A percentile compares a stretch with the other conserved stretches of the same genome.
phyloP scores from a whole-genome alignment of 1,139 yeast species.

The Arxiozyma slooffiae region DNA sequence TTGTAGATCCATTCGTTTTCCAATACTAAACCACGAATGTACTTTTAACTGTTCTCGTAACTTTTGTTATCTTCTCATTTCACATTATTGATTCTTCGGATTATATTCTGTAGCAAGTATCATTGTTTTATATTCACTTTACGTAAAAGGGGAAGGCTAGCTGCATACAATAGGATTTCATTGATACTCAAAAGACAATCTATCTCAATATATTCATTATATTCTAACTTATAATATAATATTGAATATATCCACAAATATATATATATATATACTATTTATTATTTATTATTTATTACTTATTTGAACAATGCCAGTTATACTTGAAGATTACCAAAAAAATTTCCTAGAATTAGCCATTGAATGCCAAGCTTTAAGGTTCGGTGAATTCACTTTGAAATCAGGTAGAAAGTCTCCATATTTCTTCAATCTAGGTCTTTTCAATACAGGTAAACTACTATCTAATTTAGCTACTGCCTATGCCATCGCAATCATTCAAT shows the following conservation, averaged over 20 bases:
- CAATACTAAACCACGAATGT: no score
- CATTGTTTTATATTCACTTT: no score
- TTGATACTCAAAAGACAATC: no score
- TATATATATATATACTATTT: neutral
- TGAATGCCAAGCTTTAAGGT: conserved; percentile 69
- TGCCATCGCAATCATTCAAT: conserved; percentile 74
- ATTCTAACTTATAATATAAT: neutral
- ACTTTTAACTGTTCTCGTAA: no score
- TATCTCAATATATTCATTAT: no score
- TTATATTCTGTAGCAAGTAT: no score
- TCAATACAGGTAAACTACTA: conserved; percentile 70
- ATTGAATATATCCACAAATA: neutral
- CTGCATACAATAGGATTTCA: no score
- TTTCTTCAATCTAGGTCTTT: conserved; percentile 87
- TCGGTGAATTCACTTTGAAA: conserved; percentile 82
- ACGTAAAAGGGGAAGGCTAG: no score
- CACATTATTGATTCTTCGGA: no score
- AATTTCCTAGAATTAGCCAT: conserved; percentile 73
- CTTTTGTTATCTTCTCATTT: no score
- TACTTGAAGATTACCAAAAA: conserved; percentile 44
- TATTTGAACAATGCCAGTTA: conserved; percentile 16
- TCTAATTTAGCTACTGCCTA: conserved; percentile 77
- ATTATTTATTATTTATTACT: no score
- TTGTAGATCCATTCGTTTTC: no score
- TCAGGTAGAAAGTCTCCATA: conserved; percentile 94